Conservation (phyloP, 2,329 filamentous ascomycete species). For the Elsinoe necatrix region DNA sequence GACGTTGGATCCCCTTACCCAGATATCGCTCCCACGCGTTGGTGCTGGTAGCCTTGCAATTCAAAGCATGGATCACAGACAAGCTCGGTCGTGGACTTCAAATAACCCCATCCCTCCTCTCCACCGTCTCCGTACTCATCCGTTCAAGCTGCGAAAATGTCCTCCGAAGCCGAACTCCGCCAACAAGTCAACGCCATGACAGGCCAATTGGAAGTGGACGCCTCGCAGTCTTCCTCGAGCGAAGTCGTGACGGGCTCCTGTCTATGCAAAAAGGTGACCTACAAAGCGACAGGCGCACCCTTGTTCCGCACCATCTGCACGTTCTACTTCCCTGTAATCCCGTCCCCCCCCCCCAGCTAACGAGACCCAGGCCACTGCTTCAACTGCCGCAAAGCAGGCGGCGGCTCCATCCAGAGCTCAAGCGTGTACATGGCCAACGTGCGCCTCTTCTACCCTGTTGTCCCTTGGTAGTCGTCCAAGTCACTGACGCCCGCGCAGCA, state of each 20-base stretch:
- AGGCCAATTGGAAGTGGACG: not conserved
- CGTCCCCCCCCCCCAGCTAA: not conserved
- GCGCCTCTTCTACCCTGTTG: not conserved
- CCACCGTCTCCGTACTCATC: not conserved
- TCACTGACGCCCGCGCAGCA: not conserved
- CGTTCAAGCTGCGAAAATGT: not conserved
- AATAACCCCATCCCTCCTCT: not conserved
- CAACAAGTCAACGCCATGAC: not conserved
- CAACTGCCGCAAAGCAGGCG: constrained; percentile 15
- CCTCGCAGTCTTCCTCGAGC: not conserved
- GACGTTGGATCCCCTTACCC: constrained; percentile 4
- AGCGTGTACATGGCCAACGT: constrained; percentile 8
- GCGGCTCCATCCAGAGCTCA: constrained; percentile 3
- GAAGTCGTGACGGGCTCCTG: constrained; percentile 10
- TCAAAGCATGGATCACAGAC: not conserved
- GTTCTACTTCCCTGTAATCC: not conserved
- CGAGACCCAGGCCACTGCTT: constrained; percentile 13
- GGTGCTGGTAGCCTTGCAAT: not conserved
- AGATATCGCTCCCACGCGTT: not conserved
- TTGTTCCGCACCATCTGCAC: constrained; percentile 10
- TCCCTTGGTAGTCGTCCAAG: no score
- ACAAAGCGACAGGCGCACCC: constrained; percentile 8
- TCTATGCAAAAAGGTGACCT: constrained; percentile 12
- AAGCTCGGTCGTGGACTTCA: not conserved
- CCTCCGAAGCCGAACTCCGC: not conserved